A percentile compares a stretch with the other conserved stretches of the same genome.
phyloP scores from a whole-genome alignment of 2,329 filamentous ascomycete species.

The Monosporascus sp. region DNA sequence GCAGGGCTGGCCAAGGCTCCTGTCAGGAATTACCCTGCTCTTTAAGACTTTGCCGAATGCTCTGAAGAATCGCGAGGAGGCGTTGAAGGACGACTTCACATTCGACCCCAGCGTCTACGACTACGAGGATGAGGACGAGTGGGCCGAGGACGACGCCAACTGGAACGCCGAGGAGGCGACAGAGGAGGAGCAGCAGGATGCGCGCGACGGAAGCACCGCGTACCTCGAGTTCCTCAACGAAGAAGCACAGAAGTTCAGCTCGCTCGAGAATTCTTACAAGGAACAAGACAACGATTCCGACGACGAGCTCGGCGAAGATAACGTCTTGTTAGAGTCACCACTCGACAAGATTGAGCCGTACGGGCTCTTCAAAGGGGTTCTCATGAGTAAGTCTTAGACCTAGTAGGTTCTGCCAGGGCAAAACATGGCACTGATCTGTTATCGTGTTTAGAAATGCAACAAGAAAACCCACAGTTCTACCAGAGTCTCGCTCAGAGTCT shows the following conservation, averaged over 20 bases:
- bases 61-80: conserved; percentile 87
- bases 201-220: conserved; percentile 85
- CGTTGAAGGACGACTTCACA: conserved; percentile 80
- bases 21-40: conserved; percentile 80
- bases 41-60: conserved; percentile 89
- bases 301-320: conserved; percentile 89
- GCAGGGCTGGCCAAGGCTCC: conserved; percentile 87
- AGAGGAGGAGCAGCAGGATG: conserved; percentile 60
- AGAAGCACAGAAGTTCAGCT: conserved; percentile 84
- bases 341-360: conserved; percentile 96
- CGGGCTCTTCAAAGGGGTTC: conserved; percentile 74
- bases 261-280: conserved; percentile 41
- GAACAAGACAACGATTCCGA: conserved; percentile 63
- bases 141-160: conserved; percentile 74
- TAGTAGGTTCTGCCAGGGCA: neutral
- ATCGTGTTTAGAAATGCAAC: conserved; percentile 65
- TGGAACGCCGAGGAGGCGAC: conserved; percentile 74
- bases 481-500: conserved; percentile 73
- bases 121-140: conserved; percentile 72
- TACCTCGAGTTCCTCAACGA: conserved; percentile 96
- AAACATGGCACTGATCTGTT: conserved; percentile 23
- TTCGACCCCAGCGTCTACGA: conserved; percentile 58
- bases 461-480: conserved; percentile 87
- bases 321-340: conserved; percentile 85
- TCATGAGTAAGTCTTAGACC: conserved; percentile 64